These are phyloP conservation scores for Hippophae rhamnoides DNA, from an alignment of 306 rosid genomes.

Conservation along the genomic window DNA sequence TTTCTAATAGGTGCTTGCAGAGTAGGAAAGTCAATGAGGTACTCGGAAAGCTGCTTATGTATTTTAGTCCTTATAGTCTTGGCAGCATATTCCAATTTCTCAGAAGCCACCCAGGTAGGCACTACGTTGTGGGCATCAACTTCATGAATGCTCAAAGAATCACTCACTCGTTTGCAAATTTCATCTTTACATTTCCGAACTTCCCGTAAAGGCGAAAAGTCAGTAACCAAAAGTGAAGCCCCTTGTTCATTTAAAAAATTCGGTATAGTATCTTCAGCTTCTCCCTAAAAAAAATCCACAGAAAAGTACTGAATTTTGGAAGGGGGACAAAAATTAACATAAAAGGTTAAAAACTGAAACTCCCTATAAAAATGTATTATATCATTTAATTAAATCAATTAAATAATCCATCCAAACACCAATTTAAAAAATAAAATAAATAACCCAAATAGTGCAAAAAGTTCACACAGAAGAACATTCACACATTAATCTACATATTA, in stretches of 20 bases:
- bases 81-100: constrained; percentile 85
- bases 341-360: no score
- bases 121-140: constrained; percentile 91
- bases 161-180: constrained; percentile 56
- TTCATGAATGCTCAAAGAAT: constrained; percentile 58
- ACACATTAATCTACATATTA: no score
- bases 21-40: constrained; percentile 63
- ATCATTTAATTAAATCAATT: no score
- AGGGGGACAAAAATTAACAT: no score
- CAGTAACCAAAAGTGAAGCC: constrained; percentile 79
- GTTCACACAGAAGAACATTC: no score
- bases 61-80: constrained; percentile 75
- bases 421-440: no score
- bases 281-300: constrained; percentile 41
- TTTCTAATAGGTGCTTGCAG: constrained; percentile 37
- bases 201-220: constrained; percentile 75
- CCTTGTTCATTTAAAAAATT: constrained; percentile 63
- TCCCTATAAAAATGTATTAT: no score
- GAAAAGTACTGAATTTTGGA: not conserved
- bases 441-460: no score
- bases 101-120: constrained; percentile 80
- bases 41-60: constrained; percentile 62
- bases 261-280: constrained; percentile 71
- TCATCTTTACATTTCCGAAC: constrained; percentile 56
- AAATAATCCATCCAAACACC: no score